A percentile compares a stretch with the other conserved stretches of the same genome.
Evolutionary conservation across 164 flowering plant species (phyloP).

Genomic region (Santalum album): DNA sequence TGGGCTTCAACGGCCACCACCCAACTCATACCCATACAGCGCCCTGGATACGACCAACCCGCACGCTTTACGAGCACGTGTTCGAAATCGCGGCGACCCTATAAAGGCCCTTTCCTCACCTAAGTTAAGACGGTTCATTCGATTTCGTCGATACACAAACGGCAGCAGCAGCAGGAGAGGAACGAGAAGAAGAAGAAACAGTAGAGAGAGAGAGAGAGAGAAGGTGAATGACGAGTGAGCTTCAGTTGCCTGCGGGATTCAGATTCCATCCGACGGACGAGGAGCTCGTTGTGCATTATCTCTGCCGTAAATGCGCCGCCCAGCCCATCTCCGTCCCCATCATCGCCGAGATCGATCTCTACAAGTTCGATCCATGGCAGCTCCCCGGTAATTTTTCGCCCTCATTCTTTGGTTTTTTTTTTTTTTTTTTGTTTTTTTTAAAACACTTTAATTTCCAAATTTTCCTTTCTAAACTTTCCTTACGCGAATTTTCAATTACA

Average conservation of each 20-base stretch:
- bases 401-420: neutral
- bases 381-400: conserved; percentile 28
- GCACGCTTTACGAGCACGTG: neutral
- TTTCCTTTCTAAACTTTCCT: neutral
- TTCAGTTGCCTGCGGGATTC: conserved; percentile 53
- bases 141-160: too few species aligned
- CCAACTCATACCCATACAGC: too few species aligned
- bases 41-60: neutral
- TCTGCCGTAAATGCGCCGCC: conserved; percentile 36
- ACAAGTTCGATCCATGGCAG: conserved; percentile 67
- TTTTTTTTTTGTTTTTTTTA: neutral
- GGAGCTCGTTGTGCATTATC: conserved; percentile 52
- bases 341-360: conserved; percentile 61
- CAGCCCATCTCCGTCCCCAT: conserved; percentile 45
- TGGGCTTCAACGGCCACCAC: too few species aligned
- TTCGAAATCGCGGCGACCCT: neutral
- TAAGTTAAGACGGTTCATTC: neutral
- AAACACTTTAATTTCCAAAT: neutral
- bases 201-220: neutral
- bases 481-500: conserved; percentile 4
- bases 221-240: conserved; percentile 12
- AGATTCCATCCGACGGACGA: conserved; percentile 75
- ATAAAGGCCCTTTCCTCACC: neutral
- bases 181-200: neutral
- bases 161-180: too few species aligned